Percentiles rank a stretch among this genome's conserved stretches.
Conservation (phyloP, 140 eudicot genomes). For the Anethum foeniculum region DNA sequence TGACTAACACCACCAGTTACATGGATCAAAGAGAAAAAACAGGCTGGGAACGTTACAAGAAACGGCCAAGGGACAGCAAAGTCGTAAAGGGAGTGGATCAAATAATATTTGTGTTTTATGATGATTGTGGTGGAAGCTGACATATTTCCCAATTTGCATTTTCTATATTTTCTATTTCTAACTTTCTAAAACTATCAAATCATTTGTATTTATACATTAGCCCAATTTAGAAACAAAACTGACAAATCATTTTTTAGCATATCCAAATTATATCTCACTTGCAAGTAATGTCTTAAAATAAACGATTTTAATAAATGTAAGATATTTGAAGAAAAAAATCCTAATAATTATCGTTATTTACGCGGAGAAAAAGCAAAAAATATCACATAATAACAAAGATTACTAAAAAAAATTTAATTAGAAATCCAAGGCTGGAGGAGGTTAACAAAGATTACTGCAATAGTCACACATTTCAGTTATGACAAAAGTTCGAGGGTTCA, state of each 20-base stretch:
- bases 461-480: no score
- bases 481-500: no score
- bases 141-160: background rate
- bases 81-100: background rate
- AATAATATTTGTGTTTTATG: background rate
- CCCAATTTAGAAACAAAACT: background rate
- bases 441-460: no score
- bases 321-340: no score
- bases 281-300: background rate
- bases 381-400: no score
- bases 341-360: no score
- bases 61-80: background rate
- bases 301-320: background rate
- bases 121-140: background rate
- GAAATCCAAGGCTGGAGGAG: no score
- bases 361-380: no score
- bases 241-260: background rate
- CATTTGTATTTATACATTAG: background rate
- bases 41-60: background rate
- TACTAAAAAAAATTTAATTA: no score
- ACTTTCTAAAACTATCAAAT: background rate
- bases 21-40: background rate
- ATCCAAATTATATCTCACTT: background rate
- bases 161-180: no score
- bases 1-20: background rate